Percentiles rank a stretch among this genome's conserved stretches.
Evolutionary conservation across 2,329 filamentous ascomycete genomes (phyloP).

Genomic region (Botrytis byssoidea): DNA sequence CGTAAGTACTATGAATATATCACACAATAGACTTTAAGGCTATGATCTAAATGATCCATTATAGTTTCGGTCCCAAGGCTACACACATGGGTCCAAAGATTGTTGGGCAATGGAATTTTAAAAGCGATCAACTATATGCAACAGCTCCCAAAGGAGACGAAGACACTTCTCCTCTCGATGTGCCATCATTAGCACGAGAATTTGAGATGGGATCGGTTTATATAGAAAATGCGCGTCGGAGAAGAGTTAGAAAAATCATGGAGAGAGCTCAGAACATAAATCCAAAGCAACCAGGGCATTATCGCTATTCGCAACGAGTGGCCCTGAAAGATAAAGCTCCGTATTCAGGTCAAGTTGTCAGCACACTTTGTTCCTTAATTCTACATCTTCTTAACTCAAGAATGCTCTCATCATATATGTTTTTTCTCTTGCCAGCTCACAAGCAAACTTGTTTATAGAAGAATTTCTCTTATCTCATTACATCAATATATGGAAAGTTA

Average conservation of each 20-base stretch:
- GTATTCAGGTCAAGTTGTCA: background rate
- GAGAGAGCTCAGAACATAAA: background rate
- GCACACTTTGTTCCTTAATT: background rate
- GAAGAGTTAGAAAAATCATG: background rate
- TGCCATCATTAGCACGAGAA: background rate
- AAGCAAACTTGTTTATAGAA: too few relatives aligned
- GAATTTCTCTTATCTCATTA: background rate
- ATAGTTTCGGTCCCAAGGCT: background rate
- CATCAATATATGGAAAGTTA: background rate
- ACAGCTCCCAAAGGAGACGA: background rate
- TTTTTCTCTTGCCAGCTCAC: background rate
- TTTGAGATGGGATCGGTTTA: background rate
- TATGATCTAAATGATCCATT: background rate
- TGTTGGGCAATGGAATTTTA: background rate
- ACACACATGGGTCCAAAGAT: slow-evolving; percentile 7
- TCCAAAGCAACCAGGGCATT: background rate
- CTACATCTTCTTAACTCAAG: background rate
- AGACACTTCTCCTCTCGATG: background rate
- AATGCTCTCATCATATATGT: background rate
- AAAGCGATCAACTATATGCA: too few relatives aligned
- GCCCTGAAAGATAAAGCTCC: background rate
- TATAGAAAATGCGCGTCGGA: background rate
- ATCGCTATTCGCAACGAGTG: background rate
- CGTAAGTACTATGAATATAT: background rate
- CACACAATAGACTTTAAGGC: too few relatives aligned